phyloP scores from a whole-genome alignment of 805 yeast species.

The Candida piceae region DNA sequence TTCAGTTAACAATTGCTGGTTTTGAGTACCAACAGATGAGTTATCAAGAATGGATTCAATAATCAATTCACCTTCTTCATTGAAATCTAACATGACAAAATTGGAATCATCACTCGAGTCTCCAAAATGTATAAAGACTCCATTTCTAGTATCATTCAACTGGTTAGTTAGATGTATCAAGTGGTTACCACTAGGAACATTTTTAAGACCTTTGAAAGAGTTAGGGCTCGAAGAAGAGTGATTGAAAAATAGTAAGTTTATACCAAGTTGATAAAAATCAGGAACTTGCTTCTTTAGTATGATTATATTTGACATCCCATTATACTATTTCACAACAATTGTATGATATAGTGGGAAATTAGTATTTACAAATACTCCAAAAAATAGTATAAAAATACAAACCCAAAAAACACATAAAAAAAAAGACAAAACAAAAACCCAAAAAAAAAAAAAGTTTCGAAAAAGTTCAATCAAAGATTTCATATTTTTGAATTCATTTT shows the following conservation, averaged over 20 bases:
- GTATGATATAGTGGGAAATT: too few species aligned
- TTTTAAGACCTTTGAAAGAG: slow-evolving; percentile 43
- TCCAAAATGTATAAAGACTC: slow-evolving; percentile 33
- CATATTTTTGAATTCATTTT: too few species aligned
- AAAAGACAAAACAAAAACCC: too few species aligned
- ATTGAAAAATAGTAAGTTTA: slow-evolving; percentile 22
- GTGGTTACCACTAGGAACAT: slow-evolving; percentile 48
- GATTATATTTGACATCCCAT: slow-evolving; percentile 11
- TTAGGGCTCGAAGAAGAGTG: slow-evolving; percentile 2
- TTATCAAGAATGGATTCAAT: slow-evolving; percentile 7
- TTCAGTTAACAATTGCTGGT: too few species aligned
- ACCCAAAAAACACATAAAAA: too few species aligned
- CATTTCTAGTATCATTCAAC: slow-evolving; percentile 34
- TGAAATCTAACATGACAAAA: too few species aligned
- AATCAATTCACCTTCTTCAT: slow-evolving; percentile 24
- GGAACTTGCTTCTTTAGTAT: slow-evolving; percentile 12
- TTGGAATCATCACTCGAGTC: slow-evolving; percentile 22
- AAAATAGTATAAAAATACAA: too few species aligned
- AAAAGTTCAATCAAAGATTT: too few species aligned
- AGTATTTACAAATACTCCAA: too few species aligned
- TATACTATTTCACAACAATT: too few species aligned
- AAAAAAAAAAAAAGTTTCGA: too few species aligned
- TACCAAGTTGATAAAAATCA: slow-evolving; percentile 14
- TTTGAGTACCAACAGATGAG: not conserved
- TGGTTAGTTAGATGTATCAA: slow-evolving; percentile 46